These are phyloP conservation scores for Yamadazyma epiphylla DNA, from an alignment of 1,139 yeast species.

Conservation along the genomic window DNA sequence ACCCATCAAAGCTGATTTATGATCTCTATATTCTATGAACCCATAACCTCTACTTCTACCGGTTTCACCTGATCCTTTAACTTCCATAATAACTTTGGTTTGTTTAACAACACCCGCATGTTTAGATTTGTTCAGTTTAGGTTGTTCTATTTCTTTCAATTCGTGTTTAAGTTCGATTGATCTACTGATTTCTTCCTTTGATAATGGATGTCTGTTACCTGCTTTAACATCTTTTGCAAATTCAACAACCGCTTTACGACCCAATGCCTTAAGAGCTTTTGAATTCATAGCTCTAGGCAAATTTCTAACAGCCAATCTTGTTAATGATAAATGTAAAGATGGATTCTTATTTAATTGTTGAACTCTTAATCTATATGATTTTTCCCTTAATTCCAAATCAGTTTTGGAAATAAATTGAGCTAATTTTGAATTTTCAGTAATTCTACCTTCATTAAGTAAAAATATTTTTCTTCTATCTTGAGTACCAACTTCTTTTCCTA, in stretches of 20 bases:
- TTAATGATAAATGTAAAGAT: conserved; percentile 80
- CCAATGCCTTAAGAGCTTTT: conserved; percentile 84
- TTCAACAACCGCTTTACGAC: conserved; percentile 90
- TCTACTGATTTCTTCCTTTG: conserved; percentile 83
- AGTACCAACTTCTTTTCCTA: conserved; percentile 79
- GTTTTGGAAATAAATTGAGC: conserved; percentile 65
- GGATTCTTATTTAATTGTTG: conserved; percentile 91
- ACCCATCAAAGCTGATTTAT: conserved; percentile 91
- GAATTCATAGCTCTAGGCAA: conserved; percentile 90
- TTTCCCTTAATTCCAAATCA: conserved; percentile 85
- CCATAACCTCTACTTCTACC: conserved; percentile 98
- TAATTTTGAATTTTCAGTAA: conserved; percentile 73
- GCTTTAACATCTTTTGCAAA: conserved; percentile 90
- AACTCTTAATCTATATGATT: conserved; percentile 80
- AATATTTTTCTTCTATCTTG: conserved; percentile 83
- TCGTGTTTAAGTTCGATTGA: conserved; percentile 63
- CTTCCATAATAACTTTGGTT: conserved; percentile 89
- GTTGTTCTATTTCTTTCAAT: conserved; percentile 42
- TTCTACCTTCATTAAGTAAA: conserved; percentile 90
- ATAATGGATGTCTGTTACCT: conserved; percentile 73
- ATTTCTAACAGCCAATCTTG: conserved; percentile 91
- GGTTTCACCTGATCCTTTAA: conserved; percentile 78
- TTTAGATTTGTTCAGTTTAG: conserved; percentile 57
- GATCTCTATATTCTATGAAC: conserved; percentile 89
- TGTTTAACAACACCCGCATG: conserved; percentile 89